Evolutionary conservation across 1,139 yeast genomes (phyloP).

Genomic region (Sugiyamaella xylanicola): DNA sequence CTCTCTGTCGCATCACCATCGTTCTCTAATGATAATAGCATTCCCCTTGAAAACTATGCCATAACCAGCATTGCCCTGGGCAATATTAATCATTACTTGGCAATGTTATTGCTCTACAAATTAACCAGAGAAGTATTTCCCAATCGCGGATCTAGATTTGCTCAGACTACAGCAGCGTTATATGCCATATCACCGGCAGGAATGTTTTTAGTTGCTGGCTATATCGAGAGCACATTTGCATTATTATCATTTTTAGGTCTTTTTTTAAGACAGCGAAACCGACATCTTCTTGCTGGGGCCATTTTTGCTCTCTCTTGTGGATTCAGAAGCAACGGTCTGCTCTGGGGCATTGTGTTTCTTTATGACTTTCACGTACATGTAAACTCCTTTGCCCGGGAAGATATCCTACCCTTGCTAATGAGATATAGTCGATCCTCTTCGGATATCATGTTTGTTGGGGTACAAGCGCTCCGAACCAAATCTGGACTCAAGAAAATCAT

Average conservation of each 20-base stretch:
- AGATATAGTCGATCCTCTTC: background rate
- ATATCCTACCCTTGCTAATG: background rate
- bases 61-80: constrained; percentile 51
- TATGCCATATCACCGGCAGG: constrained; percentile 77
- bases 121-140: constrained; percentile 44
- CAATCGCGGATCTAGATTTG: constrained; percentile 34
- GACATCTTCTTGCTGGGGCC: constrained; percentile 59
- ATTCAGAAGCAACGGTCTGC: constrained; percentile 72
- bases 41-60: constrained; percentile 48
- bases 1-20: constrained; percentile 1
- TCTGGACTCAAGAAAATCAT: background rate
- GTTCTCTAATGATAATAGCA: constrained; percentile 30
- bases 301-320: constrained; percentile 59
- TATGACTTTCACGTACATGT: constrained; percentile 46
- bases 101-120: constrained; percentile 54
- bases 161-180: constrained; percentile 49
- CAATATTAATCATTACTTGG: constrained; percentile 55
- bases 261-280: constrained; percentile 45
- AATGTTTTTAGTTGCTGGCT: constrained; percentile 70
- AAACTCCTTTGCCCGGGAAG: background rate
- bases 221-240: constrained; percentile 76
- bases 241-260: constrained; percentile 65
- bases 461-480: background rate
- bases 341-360: constrained; percentile 69
- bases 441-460: background rate